Conservation (phyloP, 176 grass and related monocot species). For the Zoysia japonica region DNA sequence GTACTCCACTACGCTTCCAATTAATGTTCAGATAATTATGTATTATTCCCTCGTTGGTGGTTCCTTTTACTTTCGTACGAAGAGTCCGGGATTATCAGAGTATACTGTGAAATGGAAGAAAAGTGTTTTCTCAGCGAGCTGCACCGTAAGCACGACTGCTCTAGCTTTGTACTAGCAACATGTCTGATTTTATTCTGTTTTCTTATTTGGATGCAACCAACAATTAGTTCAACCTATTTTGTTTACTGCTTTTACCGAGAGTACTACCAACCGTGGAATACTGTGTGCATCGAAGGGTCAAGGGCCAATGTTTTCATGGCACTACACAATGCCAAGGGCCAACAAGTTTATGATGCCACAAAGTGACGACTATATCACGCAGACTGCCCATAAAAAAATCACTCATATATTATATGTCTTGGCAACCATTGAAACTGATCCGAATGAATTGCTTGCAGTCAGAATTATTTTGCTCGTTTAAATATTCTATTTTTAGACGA, state of each 20-base stretch:
- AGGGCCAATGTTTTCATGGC: not conserved
- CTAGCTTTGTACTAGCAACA: not conserved
- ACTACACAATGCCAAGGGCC: not conserved
- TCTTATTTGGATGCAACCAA: not conserved
- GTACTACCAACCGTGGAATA: not conserved
- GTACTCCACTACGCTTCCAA: too few species aligned
- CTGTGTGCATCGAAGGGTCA: not conserved
- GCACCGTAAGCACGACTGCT: too few species aligned
- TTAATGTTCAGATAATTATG: not conserved
- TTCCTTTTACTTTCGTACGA: not conserved
- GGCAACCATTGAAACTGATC: not conserved
- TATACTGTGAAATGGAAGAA: not conserved
- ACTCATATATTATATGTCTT: not conserved
- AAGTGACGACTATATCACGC: not conserved
- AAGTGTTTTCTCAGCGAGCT: not conserved
- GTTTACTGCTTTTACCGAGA: not conserved
- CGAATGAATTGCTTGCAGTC: constrained; percentile 2
- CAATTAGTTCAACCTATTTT: not conserved
- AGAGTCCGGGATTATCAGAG: not conserved
- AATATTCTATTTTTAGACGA: constrained; percentile 15
- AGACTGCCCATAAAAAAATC: not conserved
- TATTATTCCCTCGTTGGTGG: not conserved
- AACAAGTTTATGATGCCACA: not conserved
- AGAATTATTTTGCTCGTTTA: constrained; percentile 38
- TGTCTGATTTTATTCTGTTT: not conserved